phyloP scores from a whole-genome alignment of 2,329 filamentous ascomycete species.

The Exophiala aquamarina region DNA sequence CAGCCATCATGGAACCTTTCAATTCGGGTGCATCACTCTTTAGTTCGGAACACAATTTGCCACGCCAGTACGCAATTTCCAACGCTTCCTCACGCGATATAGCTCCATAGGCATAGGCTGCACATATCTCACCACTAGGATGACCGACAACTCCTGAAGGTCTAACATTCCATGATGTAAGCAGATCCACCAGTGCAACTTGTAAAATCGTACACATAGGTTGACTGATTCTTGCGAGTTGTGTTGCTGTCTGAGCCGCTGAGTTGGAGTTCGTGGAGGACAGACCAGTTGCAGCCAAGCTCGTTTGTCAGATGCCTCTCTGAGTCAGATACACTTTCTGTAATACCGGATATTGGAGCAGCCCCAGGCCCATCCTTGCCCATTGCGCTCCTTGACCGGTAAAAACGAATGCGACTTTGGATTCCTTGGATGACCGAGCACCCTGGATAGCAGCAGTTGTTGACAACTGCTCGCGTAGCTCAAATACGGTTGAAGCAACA shows the following conservation, averaged over 20 bases:
- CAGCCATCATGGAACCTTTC: slow-evolving; percentile 36
- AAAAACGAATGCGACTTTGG: slow-evolving; percentile 31
- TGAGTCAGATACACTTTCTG: slow-evolving; percentile 10
- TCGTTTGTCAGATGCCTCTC: slow-evolving; percentile 6
- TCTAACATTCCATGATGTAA: slow-evolving; percentile 27
- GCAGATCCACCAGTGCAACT: slow-evolving; percentile 34
- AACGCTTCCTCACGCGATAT: slow-evolving; percentile 20
- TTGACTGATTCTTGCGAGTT: slow-evolving; percentile 32
- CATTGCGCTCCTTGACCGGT: slow-evolving; percentile 41
- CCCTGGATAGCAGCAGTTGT: background rate
- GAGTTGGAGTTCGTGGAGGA: slow-evolving; percentile 16
- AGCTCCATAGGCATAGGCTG: slow-evolving; percentile 34
- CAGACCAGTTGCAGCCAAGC: background rate
- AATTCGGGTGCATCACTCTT: background rate
- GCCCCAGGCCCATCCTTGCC: slow-evolving; percentile 33
- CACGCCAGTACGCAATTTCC: slow-evolving; percentile 29
- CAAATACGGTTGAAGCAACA: background rate
- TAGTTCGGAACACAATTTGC: slow-evolving; percentile 8
- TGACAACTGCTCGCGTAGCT: background rate
- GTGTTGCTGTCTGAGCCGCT: slow-evolving; percentile 13
- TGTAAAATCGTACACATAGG: slow-evolving; percentile 37
- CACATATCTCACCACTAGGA: slow-evolving; percentile 38
- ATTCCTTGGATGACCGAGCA: background rate
- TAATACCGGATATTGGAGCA: slow-evolving; percentile 30
- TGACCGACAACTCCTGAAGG: slow-evolving; percentile 34